Evolutionary conservation across 192 early-diverging fungal genomes (phyloP).

Genomic region (Geosiphon pyriformis): DNA sequence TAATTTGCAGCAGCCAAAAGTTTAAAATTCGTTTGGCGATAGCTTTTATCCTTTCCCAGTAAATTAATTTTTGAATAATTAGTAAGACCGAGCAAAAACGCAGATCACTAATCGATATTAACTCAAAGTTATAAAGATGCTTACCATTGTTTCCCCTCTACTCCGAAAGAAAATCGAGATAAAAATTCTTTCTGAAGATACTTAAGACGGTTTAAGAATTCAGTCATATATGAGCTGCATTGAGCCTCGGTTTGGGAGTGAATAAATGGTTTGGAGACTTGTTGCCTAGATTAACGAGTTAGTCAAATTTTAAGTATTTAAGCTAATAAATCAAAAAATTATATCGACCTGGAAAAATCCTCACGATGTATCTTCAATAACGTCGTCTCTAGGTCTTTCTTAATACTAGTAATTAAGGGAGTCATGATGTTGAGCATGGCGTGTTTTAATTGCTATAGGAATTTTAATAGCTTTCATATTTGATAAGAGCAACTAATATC

Average conservation of each 20-base stretch:
- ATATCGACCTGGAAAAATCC: slow-evolving; percentile 45
- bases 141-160: slow-evolving; percentile 57
- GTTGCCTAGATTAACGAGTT: slow-evolving; percentile 16
- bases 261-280: slow-evolving; percentile 30
- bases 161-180: slow-evolving; percentile 51
- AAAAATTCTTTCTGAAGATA: slow-evolving; percentile 57
- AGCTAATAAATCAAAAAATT: slow-evolving; percentile 15
- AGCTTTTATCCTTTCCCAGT: slow-evolving; percentile 26
- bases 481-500: neutral
- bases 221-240: slow-evolving; percentile 52
- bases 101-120: too few species aligned
- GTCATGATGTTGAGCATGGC: slow-evolving; percentile 52
- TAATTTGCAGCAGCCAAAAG: slow-evolving; percentile 65
- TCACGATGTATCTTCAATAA: slow-evolving; percentile 63
- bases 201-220: slow-evolving; percentile 50
- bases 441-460: slow-evolving; percentile 40
- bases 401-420: slow-evolving; percentile 45
- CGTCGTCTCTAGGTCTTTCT: slow-evolving; percentile 46
- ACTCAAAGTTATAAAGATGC: too few species aligned
- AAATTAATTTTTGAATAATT: slow-evolving; percentile 2
- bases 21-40: slow-evolving; percentile 36
- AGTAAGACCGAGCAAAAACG: too few species aligned
- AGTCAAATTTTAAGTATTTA: neutral
- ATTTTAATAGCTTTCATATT: slow-evolving; percentile 7
- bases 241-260: slow-evolving; percentile 9